Evolutionary conservation across 306 rosid genomes (phyloP).

Genomic region (Fagus sylvatica): DNA sequence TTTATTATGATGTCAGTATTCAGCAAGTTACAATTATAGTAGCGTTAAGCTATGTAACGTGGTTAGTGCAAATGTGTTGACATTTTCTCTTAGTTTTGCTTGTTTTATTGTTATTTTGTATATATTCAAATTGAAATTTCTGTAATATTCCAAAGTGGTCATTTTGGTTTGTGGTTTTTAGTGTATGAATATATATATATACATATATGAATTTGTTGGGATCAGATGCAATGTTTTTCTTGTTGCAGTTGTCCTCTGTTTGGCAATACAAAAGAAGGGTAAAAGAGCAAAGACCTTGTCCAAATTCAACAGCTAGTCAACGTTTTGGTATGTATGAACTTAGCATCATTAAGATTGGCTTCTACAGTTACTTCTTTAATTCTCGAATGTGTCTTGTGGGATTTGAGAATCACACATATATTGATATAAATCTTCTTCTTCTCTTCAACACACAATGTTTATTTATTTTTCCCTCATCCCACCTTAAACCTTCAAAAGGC

Average conservation of each 20-base stretch:
- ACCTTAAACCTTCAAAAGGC: not conserved
- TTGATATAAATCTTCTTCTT: not conserved
- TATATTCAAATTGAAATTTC: not conserved
- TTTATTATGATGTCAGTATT: not conserved
- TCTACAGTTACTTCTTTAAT: not conserved
- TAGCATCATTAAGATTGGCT: not conserved
- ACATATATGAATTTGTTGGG: not conserved
- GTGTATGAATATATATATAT: not conserved
- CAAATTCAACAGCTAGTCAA: slow-evolving; percentile 56
- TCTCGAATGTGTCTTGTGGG: not conserved
- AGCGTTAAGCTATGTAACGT: no score
- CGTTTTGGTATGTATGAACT: slow-evolving; percentile 51
- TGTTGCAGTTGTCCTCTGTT: slow-evolving; percentile 70
- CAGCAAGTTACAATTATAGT: not conserved
- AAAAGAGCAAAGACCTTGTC: slow-evolving; percentile 86
- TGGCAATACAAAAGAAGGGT: slow-evolving; percentile 85
- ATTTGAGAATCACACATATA: not conserved
- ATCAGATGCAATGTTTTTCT: slow-evolving; percentile 5
- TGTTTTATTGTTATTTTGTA: not conserved
- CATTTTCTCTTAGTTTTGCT: not conserved
- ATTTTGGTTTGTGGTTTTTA: not conserved
- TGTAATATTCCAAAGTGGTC: not conserved
- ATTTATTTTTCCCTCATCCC: not conserved
- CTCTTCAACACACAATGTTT: not conserved
- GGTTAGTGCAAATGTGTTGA: not conserved